Evolutionary conservation across 106 monocot species (phyloP).

Genomic region (Dioscorea alata): DNA sequence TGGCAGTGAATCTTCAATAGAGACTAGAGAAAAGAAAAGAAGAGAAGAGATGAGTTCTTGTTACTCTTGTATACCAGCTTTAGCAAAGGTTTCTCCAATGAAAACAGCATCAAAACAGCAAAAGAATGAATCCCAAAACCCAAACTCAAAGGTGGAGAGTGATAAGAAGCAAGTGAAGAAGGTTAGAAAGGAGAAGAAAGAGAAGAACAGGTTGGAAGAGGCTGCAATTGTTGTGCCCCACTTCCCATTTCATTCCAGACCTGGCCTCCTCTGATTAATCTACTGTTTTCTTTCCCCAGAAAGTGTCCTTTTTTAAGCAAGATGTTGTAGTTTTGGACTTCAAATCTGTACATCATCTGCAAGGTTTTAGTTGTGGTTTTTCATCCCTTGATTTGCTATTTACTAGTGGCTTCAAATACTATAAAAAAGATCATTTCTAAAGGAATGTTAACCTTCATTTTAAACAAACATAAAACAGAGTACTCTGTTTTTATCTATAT

Average conservation of each 20-base stretch:
- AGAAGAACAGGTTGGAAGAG: neutral
- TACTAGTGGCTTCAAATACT: too few relatives aligned
- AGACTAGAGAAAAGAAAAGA: neutral
- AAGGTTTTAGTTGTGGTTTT: neutral
- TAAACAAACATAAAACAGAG: too few relatives aligned
- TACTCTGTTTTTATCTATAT: too few relatives aligned
- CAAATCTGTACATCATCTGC: neutral
- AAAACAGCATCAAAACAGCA: neutral
- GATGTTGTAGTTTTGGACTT: neutral
- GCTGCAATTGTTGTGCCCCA: neutral
- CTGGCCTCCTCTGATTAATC: neutral
- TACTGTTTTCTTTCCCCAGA: too few relatives aligned
- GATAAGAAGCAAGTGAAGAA: neutral
- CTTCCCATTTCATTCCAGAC: slow-evolving; percentile 4
- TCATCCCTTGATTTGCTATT: too few relatives aligned
- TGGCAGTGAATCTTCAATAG: neutral
- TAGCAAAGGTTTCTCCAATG: slow-evolving; percentile 4
- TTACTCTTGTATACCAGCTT: slow-evolving; percentile 6
- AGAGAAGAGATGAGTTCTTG: slow-evolving; percentile 3
- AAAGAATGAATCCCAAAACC: neutral
- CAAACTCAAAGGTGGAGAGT: neutral
- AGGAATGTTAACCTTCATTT: too few relatives aligned
- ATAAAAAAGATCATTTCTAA: too few relatives aligned
- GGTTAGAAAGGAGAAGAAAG: neutral
- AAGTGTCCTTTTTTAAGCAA: neutral